Base-by-base conservation (phyloP, 768 basidiomycete species). In the Amanita subjunquillea region DNA sequence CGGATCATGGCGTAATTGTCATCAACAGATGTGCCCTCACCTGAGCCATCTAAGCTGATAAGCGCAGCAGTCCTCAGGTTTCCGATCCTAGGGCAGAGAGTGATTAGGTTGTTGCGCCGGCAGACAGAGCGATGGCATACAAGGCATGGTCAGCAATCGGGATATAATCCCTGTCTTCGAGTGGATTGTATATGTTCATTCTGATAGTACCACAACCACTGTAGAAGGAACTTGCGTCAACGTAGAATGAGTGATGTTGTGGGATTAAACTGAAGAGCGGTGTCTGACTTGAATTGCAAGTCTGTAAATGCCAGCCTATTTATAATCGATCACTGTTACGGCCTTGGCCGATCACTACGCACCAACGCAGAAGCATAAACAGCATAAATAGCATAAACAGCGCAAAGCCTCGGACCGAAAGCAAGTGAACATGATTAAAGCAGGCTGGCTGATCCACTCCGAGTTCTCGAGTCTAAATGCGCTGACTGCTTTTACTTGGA, bases 61-160 rank as follows among this genome's bases (percentile, higher is more conserved):
- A 92, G 67, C 8, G 90, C 89, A 40, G 90, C 89, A 1, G 89
- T 91, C 50, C 84, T 78, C 54, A 91, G 67, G 63, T 91, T 91
- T 7, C 89, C 90, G 54, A 91, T 91, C 42, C 88, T 90, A 32
- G 9, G 12, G 52, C 20, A 53, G 38, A 61, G 58, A 30, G 43
- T 23, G 27, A 29, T 2, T 40, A 50, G 1, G 12, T 38, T 9
- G 25, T 38, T n/a, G 8, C 8, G 29, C 13, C 25, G 38, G 4
- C 9, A 17, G 17, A 3, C 3, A 48, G n/a, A 39, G 4, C 23
- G 8, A 66, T n/a, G n/a, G n/a, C 82, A 64, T 64, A 89, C 85
- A 91, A 64, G 43, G 75, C 88, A 70, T 91, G 89, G 61, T 91
- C 88, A 13, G 85, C 79, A 50, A 91, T 85, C 20, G 85, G 71